Evolutionary conservation across 2,329 filamentous ascomycete species (phyloP).

Genomic region (Fusarium beomiforme): DNA sequence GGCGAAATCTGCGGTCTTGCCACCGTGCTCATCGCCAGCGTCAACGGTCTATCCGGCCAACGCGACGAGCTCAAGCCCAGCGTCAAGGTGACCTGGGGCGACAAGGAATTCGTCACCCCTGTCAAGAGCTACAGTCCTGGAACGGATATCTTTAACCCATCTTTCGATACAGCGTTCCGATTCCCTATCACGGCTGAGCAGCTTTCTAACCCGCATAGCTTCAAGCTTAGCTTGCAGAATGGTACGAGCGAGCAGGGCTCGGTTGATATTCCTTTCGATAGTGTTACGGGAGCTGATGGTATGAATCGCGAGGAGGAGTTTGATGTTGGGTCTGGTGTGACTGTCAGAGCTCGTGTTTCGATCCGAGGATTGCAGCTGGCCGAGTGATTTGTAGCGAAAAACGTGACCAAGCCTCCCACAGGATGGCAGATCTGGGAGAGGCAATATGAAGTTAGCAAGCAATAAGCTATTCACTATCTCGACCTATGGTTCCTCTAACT

Average conservation of each 20-base stretch:
- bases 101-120: slow-evolving; percentile 38
- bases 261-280: slow-evolving; percentile 28
- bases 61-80: slow-evolving; percentile 41
- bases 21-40: slow-evolving; percentile 37
- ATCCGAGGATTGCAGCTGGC: slow-evolving; percentile 34
- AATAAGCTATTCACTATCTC: background rate
- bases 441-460: slow-evolving; percentile 13
- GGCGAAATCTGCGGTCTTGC: slow-evolving; percentile 40
- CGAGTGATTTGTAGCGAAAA: background rate
- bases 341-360: slow-evolving; percentile 30
- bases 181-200: slow-evolving; percentile 37
- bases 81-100: slow-evolving; percentile 39
- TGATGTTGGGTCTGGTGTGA: slow-evolving; percentile 34
- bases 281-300: slow-evolving; percentile 9
- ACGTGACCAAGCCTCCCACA: fast-evolving
- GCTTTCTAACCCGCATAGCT: slow-evolving; percentile 22
- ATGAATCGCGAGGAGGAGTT: slow-evolving; percentile 31
- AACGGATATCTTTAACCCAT: slow-evolving; percentile 41
- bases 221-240: slow-evolving; percentile 34
- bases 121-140: slow-evolving; percentile 37
- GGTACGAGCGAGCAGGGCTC: slow-evolving; percentile 22
- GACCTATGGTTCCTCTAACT: no score
- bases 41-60: slow-evolving; percentile 29
- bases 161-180: slow-evolving; percentile 38
- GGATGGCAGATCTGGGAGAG: background rate